Conservation (phyloP, 176 grass and related monocot genomes). For the Ampelocalamus luodianensis region DNA sequence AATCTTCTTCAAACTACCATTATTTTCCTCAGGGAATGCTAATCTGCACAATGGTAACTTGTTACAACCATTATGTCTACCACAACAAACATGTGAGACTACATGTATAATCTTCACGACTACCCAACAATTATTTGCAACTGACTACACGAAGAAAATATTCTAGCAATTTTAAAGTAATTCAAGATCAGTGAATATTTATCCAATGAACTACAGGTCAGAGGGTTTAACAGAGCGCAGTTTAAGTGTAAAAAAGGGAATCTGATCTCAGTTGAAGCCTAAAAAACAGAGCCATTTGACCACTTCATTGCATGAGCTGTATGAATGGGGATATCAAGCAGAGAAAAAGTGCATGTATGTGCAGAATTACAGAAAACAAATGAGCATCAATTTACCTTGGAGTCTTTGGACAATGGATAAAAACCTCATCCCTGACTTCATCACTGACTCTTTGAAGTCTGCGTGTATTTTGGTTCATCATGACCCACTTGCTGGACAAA, state of each 20-base stretch:
- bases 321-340: background rate
- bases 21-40: conserved; percentile 95
- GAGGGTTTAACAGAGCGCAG: background rate
- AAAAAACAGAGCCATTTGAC: background rate
- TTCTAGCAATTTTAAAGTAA: conserved; percentile 24
- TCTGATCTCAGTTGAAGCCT: background rate
- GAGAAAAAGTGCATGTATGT: background rate
- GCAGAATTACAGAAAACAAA: conserved; percentile 2
- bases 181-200: background rate
- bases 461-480: conserved; percentile 99
- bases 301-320: background rate
- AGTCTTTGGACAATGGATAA: conserved; percentile 88
- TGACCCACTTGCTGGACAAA: conserved; percentile 94
- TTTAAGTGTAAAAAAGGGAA: conserved; percentile 9
- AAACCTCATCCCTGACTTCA: conserved; percentile 95
- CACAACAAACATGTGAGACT: background rate
- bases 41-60: conserved; percentile 56
- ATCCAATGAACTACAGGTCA: conserved; percentile 13
- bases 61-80: conserved; percentile 36
- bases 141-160: background rate
- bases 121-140: conserved; percentile 9
- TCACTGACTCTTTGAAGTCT: conserved; percentile 98
- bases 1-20: conserved; percentile 96
- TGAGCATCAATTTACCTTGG: conserved; percentile 61
- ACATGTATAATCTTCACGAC: background rate